Base-by-base conservation (phyloP, 169 alveolate species). In the Theileria equi region DNA sequence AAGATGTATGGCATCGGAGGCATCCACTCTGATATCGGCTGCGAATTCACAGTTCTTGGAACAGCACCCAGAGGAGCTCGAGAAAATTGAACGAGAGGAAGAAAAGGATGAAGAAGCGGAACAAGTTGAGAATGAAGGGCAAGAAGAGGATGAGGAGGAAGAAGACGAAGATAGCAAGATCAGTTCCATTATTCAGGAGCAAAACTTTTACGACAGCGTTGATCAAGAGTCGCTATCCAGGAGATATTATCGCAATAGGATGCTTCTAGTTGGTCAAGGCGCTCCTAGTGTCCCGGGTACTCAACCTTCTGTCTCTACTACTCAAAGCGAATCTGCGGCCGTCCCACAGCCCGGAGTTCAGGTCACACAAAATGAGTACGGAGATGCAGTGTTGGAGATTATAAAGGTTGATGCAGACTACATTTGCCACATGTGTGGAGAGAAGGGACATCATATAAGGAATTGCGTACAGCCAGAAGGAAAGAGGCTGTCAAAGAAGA, bases 381-480 rank as follows among this genome's bases (percentile, higher is more conserved):
- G 41, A n/a, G 19, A 7, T 32, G 36, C 31, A 25, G 4, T 34
- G 23, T 1, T 3, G 10, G 83, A 73, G 17, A 26, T 19, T 4
- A 50, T 73, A 4, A 41, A 66, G 5, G 83, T 63, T n/a, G 79
- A 62, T 48, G 68, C 48, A 21, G 48, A 45, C 68, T 90, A 90
- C 65, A 88, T 90, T 13, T 90, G 94, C 72, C 94, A 90, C 48
- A 88, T 90, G 94, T 90, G 94, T 54, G 94, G 94, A 31, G 84
- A 90, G 43, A 74, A 89, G 29, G 94, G 94, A 5, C 94, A 90
- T 41, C 89, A 90, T 43, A 90, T 90, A 36, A 87, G 80, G 57
- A 87, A 88, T 47, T 90, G 94, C 52, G 65, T 84, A 5, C 74
- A 67, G 50, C 81, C 73, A 13, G 82, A 84, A 16, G 92, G 90